phyloP scores from a whole-genome alignment of 768 basidiomycete species.

The Collybia mongolica region DNA sequence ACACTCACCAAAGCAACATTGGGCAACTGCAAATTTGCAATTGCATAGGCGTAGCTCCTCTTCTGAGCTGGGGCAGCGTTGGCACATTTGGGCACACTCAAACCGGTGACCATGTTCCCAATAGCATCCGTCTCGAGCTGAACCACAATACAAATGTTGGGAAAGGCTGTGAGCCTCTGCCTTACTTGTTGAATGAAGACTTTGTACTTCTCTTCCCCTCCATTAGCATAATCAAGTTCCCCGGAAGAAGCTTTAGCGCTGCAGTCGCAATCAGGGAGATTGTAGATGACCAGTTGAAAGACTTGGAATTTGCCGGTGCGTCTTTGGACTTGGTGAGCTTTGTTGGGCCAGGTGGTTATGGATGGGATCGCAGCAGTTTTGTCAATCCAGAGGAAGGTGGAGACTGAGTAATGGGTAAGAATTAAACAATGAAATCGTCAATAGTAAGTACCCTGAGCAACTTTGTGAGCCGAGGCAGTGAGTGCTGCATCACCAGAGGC shows the following conservation, averaged over 20 bases:
- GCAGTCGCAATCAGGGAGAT: conserved; percentile 34
- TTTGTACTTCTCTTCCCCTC: conserved; percentile 29
- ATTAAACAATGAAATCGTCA: too few species aligned
- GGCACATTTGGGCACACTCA: conserved; percentile 25
- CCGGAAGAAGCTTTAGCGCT: conserved; percentile 29
- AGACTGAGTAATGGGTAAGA: not conserved
- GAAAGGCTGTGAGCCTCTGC: conserved; percentile 1
- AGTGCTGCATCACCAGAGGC: too few species aligned
- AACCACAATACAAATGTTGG: conserved; percentile 22
- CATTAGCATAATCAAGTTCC: conserved; percentile 25
- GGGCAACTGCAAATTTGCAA: conserved; percentile 23
- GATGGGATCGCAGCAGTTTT: conserved; percentile 1
- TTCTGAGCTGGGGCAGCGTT: conserved; percentile 27
- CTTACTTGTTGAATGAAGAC: conserved; percentile 19
- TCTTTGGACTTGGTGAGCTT: conserved; percentile 3
- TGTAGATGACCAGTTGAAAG: conserved; percentile 31
- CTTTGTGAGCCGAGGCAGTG: too few species aligned
- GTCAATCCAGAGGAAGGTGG: conserved; percentile 5
- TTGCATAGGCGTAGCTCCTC: conserved; percentile 22
- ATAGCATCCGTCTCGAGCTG: conserved; percentile 32
- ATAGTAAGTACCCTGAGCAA: too few species aligned
- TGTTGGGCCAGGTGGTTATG: conserved; percentile 1
- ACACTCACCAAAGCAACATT: conserved; percentile 19
- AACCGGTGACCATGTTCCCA: conserved; percentile 29
- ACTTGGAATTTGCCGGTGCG: conserved; percentile 17